Evolutionary conservation across 192 early-diverging fungal species (phyloP), one percentile per base, ranked within the genome.

Genomic region (Backusella parvicylindrica): DNA sequence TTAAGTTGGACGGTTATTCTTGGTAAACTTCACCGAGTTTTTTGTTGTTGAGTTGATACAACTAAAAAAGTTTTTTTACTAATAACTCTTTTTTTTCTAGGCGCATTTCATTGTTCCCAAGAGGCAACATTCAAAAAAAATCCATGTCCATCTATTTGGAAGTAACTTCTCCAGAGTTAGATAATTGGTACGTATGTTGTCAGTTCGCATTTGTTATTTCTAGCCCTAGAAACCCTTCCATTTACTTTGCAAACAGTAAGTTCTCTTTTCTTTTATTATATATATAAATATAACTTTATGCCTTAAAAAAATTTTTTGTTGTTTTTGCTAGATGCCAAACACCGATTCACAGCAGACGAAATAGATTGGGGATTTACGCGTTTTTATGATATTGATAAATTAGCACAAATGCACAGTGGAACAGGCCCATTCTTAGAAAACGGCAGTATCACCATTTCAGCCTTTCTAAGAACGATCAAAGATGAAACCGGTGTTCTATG

Each of bases 321-420:
- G 41, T 43, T 43, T 6, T 31, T 71, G 56, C 43, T 47, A 87
- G 82, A 60, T 77, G 89, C 96, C 11, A 82, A 91, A 37, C 97
- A 99, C 82, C 87, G 98, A 56, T 98, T 95, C 77, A 89, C 84
- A 49, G 82, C 88, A 9, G 86, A 91, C 3, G 95, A 96, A 76
- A 77, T 90, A 1, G 98, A 99, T 81, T 99, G 98, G 98, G 98
- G 98, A 0, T 99, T 98, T 82, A 95, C 93, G 53, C 86, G 86
- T 32, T 92, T 96, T 71, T 84, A 91, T 30, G 88, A 92, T 26
- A 67, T 91, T 18, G 81, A 87, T 9, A 75, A 76, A 49, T 66
- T 94, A 67, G 72, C 73, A 67, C 65, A 76, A 3, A 75, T 56
- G 23, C 84, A 84, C 16, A 79, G 80, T 1, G 76, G 74, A 38